These are phyloP conservation scores for Malus hybrid DNA, from an alignment of 331 rosid genomes.

Conservation along the genomic window DNA sequence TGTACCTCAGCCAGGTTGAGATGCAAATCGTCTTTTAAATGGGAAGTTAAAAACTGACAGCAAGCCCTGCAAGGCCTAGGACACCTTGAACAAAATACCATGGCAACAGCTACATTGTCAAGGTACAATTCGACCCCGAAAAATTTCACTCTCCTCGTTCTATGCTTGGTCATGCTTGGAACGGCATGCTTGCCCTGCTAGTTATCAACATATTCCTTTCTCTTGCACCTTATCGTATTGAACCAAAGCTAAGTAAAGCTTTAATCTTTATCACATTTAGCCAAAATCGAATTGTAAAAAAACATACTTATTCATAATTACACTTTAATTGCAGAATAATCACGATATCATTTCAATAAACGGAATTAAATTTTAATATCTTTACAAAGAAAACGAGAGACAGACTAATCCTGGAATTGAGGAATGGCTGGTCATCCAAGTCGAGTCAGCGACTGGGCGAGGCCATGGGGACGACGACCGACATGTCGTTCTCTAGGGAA, in stretches of 20 bases:
- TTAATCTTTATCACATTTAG: neutral
- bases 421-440: constrained; percentile 34
- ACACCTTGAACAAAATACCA: constrained; percentile 96
- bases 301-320: neutral
- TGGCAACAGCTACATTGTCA: constrained; percentile 82
- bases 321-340: neutral
- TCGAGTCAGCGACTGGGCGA: constrained; percentile 29
- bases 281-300: neutral
- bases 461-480: constrained; percentile 37
- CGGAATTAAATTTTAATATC: neutral
- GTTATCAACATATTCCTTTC: constrained; percentile 40
- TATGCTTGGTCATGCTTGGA: constrained; percentile 32
- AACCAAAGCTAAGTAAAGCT: neutral
- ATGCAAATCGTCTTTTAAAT: too few relatives aligned
- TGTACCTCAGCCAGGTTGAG: too few relatives aligned
- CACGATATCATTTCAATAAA: neutral
- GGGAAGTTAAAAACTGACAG: constrained; percentile 60
- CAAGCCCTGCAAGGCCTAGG: constrained; percentile 86
- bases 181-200: constrained; percentile 29
- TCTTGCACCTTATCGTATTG: constrained; percentile 40
- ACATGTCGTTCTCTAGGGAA: constrained; percentile 30
- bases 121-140: too few relatives aligned
- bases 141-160: constrained; percentile 30
- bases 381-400: neutral
- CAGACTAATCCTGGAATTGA: constrained; percentile 37